Evolutionary conservation across 805 yeast species (phyloP).

Genomic region (Wickerhamiella siamensis): DNA sequence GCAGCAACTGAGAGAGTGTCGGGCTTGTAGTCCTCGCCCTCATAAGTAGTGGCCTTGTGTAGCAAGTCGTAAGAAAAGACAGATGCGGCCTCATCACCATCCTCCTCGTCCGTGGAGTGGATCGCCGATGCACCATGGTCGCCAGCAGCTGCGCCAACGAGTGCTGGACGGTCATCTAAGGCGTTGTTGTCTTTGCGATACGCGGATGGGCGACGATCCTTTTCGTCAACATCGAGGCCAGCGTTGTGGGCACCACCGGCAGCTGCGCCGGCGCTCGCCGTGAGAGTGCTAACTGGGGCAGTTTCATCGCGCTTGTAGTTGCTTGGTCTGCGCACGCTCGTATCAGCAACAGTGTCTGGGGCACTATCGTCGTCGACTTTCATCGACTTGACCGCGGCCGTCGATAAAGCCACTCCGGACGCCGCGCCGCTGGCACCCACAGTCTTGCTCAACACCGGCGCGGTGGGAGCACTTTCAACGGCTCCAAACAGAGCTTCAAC

Average conservation of each 20-base stretch:
- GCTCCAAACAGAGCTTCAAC: constrained; percentile 7
- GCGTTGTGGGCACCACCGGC: constrained; percentile 3
- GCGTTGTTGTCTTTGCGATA: not conserved
- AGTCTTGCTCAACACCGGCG: not conserved
- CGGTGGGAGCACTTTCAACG: not conserved
- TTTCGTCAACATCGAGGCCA: not conserved
- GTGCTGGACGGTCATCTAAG: not conserved
- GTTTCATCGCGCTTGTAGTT: constrained; percentile 2
- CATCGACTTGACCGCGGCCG: constrained; percentile 3
- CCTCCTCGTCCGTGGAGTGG: constrained; percentile 4
- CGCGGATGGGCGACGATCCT: not conserved
- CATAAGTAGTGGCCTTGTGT: constrained; percentile 19
- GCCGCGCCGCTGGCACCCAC: constrained; percentile 5
- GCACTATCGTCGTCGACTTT: not conserved
- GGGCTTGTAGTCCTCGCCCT: constrained; percentile 19
- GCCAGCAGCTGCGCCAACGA: constrained; percentile 1
- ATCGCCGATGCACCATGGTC: constrained; percentile 2
- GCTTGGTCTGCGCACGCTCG: not conserved
- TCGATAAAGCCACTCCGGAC: not conserved
- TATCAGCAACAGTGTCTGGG: not conserved
- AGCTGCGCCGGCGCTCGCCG: not conserved
- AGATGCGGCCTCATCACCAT: constrained; percentile 17
- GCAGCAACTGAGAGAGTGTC: constrained; percentile 20
- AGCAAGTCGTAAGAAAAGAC: constrained; percentile 24
- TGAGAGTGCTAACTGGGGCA: not conserved